Percentiles rank a stretch among this genome's conserved stretches.
Evolutionary conservation across 2,329 filamentous ascomycete genomes (phyloP).

Genomic region (Stachybotrys chartarum): DNA sequence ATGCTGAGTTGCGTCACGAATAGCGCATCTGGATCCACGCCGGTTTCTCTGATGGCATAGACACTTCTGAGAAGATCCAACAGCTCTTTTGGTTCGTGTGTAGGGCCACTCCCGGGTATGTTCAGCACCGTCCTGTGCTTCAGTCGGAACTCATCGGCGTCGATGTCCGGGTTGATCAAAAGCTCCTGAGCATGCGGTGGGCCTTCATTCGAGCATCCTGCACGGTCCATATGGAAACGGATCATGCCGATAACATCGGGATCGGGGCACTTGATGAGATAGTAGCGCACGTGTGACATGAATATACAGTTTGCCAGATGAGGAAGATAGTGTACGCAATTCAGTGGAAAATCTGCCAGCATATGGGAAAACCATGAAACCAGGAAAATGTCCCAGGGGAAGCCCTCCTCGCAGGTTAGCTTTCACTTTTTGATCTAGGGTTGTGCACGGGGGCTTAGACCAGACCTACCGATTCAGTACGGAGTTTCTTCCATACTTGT

Average conservation of each 20-base stretch:
- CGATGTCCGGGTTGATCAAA: background rate
- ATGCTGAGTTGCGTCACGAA: background rate
- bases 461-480: background rate
- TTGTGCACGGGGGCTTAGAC: background rate
- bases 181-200: background rate
- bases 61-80: background rate
- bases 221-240: background rate
- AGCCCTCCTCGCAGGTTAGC: background rate
- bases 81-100: background rate
- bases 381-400: background rate
- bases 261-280: background rate
- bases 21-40: background rate
- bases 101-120: background rate
- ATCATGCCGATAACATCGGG: background rate
- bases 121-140: background rate
- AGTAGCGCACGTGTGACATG: no score
- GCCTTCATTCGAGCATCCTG: no score
- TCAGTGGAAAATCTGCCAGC: background rate
- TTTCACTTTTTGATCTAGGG: background rate
- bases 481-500: background rate
- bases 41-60: background rate
- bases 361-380: background rate
- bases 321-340: background rate
- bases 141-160: background rate
- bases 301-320: no score